Base-by-base conservation (phyloP, 2,329 filamentous ascomycete genomes). In the Colletotrichum kahawae region DNA sequence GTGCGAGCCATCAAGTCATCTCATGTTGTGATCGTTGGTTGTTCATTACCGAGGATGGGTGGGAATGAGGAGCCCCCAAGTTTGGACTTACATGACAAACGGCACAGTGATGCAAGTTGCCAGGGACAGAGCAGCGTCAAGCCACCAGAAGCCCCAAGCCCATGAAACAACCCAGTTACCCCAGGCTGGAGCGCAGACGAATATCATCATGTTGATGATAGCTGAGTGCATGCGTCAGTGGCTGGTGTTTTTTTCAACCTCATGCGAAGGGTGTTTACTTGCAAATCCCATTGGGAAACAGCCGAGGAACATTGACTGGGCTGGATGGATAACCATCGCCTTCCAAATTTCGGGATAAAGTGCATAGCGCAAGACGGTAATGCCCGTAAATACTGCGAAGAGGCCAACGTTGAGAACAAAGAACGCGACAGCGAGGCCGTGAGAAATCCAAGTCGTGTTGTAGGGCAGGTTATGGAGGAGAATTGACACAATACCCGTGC, bases 211-310 rank as follows among this genome's bases (percentile, higher is more conserved):
- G 76, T 92, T 91, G 75, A 94, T 89, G 57, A 94, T 90, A 2
- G 92, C 74, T 74, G 6, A 9, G 16, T 18, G 64, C 5, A 33
- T 5, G 12, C 18, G 16, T 69, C 7, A 67, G 29, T 21, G n/a
- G n/a, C 31, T 21, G 5, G 34, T 38, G 10, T 63, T 16, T 12
- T 12, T 4, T 16, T 8, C 21, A 43, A 63, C 6, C 18, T 31
- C 31, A 27, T 81, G 83, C 14, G 1, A 60, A 7, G 34, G n/a
- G 21, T n/a, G 80, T 82, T 75, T 76, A 85, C 84, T 94, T 0
- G 92, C 90, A 73, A 94, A 88, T 0, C 88, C 92, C 91, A 94
- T 94, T 0, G 92, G 92, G 36, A 93, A 88, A 0, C 91, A 93
- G 0, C 90, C 93, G 5, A 95, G 83, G 77, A 95, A 95, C 68